Base-by-base conservation (phyloP, 306 rosid genomes). In the Oxytropis ochrocephala region DNA sequence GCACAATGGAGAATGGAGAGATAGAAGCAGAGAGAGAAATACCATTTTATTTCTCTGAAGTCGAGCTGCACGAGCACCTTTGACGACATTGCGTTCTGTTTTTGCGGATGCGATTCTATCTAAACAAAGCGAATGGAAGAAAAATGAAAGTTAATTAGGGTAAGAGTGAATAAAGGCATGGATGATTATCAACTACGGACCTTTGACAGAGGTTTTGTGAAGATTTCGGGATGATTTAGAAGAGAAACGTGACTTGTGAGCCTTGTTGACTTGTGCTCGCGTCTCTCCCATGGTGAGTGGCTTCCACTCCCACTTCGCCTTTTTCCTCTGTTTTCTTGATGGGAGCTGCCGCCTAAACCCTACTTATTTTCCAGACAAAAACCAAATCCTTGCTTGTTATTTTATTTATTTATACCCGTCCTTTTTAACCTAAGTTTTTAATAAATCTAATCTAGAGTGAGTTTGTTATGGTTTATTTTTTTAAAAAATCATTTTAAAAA, bases 31-130 rank as follows among this genome's bases (percentile, higher is more conserved):
- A 70, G 50, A 43, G 2, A 17, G 12, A 19, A 24, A 27, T 84
- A 93, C 98, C 97, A 86, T 90, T 77, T 87, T 90, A 73, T 63
- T 86, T 29, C 90, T 87, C 83, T 93, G 97, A 66, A 90, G 46
- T 51, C 98, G 82, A 66, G 91, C 83, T 3, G 94, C 96, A 33
- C 89, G 84, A 42, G 90, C 96, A 50, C 97, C 97, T 79, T 70
- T 77, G 29, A 60, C 76, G 1, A 82, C 87, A 82, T 81, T 86
- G 73, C 76, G 83, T 48, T 82, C 90, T 1, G 90, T 11, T 77
- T 84, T 90, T 0, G 78, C 61, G 17, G 67, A 69, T 38, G 80
- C 82, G 32, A 75, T 72, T 81, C 73, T 86, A 2, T 85, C 97
- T 93, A 49, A 67, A 84, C 5, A 50, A 50, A n/a, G 35, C 78